These are phyloP conservation scores for Fomitopsis palustris DNA, from an alignment of 1,284 basidiomycete genomes.

Conservation along the genomic window DNA sequence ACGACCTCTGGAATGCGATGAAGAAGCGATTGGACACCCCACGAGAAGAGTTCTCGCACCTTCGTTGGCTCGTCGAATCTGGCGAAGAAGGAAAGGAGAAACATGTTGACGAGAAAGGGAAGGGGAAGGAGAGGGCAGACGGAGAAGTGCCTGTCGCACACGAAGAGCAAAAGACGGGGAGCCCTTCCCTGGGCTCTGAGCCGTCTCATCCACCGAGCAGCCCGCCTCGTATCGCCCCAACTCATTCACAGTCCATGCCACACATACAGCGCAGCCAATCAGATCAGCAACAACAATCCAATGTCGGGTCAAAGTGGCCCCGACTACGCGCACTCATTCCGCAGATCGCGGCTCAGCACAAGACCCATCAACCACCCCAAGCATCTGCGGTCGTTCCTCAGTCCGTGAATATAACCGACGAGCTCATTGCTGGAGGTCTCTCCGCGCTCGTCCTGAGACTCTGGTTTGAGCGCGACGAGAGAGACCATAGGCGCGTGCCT, in stretches of 20 bases:
- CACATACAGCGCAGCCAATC: conserved; percentile 25
- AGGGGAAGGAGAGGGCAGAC: conserved; percentile 6
- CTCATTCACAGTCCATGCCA: conserved; percentile 45
- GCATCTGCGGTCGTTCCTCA: conserved; percentile 48
- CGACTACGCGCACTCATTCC: conserved; percentile 66
- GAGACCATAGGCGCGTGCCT: conserved; percentile 80
- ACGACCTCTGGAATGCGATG: conserved; percentile 47
- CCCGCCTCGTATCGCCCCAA: neutral
- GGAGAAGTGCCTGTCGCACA: neutral
- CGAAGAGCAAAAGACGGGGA: neutral
- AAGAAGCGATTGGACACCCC: conserved; percentile 59
- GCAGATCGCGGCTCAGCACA: conserved; percentile 39
- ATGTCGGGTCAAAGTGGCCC: conserved; percentile 46
- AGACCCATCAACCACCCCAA: conserved; percentile 19
- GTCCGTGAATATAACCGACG: conserved; percentile 78
- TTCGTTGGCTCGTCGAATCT: neutral
- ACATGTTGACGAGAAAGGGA: neutral
- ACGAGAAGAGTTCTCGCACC: conserved; percentile 34
- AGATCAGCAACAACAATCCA: conserved; percentile 6
- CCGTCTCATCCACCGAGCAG: neutral
- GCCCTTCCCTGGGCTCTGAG: neutral
- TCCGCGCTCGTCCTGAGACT: conserved; percentile 83
- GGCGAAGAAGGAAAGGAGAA: neutral
- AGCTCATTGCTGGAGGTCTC: conserved; percentile 80
- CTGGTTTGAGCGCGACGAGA: conserved; percentile 92